Evolutionary conservation across 1,284 basidiomycete species (phyloP).

Genomic region (Gomphus bonarii): DNA sequence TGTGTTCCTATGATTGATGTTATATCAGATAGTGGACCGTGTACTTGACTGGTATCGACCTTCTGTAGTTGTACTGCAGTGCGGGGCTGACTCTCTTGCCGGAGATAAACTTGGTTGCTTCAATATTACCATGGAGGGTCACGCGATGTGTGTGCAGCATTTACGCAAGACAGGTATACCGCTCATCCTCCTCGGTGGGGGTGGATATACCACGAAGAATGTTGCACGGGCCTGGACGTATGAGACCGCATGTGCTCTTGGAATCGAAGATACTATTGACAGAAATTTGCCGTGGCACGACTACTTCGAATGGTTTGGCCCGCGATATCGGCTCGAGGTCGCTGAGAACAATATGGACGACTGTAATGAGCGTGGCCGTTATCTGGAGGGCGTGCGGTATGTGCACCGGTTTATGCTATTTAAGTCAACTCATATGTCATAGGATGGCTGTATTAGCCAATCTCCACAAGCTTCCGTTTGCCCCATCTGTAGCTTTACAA

Average conservation of each 20-base stretch:
- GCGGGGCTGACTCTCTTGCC: conserved; percentile 91
- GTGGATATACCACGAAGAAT: conserved; percentile 95
- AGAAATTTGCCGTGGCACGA: conserved; percentile 89
- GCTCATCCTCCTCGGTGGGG: conserved; percentile 87
- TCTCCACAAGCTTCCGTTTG: conserved; percentile 66
- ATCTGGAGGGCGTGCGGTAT: conserved; percentile 74
- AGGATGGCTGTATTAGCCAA: conserved; percentile 72
- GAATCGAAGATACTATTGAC: conserved; percentile 69
- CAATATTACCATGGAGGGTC: conserved; percentile 92
- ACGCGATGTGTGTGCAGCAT: conserved; percentile 86
- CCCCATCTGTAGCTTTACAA: conserved; percentile 85
- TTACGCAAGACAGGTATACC: conserved; percentile 81
- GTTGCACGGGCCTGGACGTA: conserved; percentile 94
- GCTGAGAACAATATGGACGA: conserved; percentile 92
- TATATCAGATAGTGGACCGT: conserved; percentile 74
- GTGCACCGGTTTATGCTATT: conserved; percentile 17
- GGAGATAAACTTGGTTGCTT: conserved; percentile 96
- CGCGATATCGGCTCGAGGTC: conserved; percentile 90
- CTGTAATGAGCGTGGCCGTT: conserved; percentile 74
- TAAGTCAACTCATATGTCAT: conserved; percentile 2
- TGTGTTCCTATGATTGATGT: not conserved
- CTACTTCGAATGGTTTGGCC: conserved; percentile 97
- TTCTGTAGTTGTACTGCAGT: conserved; percentile 87
- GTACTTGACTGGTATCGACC: conserved; percentile 90
- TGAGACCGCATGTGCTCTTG: conserved; percentile 91